These are phyloP conservation scores for Omphalotus guepiniiformis DNA, from an alignment of 768 basidiomycete genomes.

Conservation along the genomic window DNA sequence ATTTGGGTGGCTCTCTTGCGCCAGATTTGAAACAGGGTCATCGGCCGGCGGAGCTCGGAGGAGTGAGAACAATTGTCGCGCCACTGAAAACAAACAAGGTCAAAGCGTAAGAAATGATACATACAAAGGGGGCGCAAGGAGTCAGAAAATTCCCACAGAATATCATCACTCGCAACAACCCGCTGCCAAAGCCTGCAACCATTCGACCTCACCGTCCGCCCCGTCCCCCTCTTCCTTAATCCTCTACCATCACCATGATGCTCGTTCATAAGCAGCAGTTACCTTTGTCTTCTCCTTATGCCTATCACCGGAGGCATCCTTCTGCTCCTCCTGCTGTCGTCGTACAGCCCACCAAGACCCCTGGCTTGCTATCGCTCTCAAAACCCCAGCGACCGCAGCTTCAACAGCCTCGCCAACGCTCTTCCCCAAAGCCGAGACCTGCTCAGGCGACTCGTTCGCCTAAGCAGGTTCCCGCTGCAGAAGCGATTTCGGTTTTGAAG, in stretches of 20 bases:
- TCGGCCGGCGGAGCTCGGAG: no score
- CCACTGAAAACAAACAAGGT: not conserved
- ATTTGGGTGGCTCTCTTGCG: no score
- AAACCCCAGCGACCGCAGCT: slow-evolving; percentile 47
- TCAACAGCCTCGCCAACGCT: slow-evolving; percentile 28
- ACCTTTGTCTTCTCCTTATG: slow-evolving; percentile 22
- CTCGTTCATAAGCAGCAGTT: slow-evolving; percentile 43
- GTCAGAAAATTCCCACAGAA: not conserved
- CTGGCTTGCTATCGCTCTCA: slow-evolving; percentile 68
- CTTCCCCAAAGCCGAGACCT: slow-evolving; percentile 31
- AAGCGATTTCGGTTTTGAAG: slow-evolving; percentile 22
- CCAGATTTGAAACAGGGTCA: no score
- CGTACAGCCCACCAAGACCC: slow-evolving; percentile 68
- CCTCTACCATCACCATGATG: slow-evolving; percentile 33
- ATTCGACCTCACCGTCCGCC: slow-evolving; percentile 9
- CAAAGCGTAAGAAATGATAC: no score
- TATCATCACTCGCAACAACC: not conserved
- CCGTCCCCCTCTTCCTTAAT: slow-evolving; percentile 14
- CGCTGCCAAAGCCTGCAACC: not conserved
- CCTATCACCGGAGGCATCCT: slow-evolving; percentile 57
- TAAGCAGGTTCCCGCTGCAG: slow-evolving; percentile 25
- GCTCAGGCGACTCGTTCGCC: slow-evolving; percentile 24
- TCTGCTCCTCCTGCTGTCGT: slow-evolving; percentile 66
- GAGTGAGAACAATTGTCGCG: no score
- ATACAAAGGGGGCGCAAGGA: not conserved